Evolutionary conservation across 352 stramenopile species (phyloP).

Genomic region (Phytophthora sojae): DNA sequence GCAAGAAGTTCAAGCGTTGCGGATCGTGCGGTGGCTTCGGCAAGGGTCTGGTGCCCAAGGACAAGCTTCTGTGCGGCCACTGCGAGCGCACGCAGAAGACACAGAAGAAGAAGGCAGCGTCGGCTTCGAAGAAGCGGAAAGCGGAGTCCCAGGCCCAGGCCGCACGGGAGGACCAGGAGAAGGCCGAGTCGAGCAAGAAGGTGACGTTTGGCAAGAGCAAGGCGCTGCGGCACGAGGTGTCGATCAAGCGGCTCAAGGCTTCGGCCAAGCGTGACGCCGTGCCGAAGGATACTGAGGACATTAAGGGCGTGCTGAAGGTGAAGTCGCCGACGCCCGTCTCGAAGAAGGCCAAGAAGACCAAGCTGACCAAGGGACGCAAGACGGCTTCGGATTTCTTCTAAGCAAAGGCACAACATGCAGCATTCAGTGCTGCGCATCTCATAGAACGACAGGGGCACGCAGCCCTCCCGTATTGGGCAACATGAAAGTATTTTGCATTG

Average conservation of each 20-base stretch:
- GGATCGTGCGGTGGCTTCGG: conserved; percentile 70
- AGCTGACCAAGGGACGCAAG: conserved; percentile 56
- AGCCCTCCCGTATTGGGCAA: conserved; percentile 17
- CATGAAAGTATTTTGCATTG: conserved; percentile 43
- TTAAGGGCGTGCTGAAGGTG: conserved; percentile 84
- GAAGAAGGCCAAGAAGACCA: conserved; percentile 58
- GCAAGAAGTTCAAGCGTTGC: conserved; percentile 82
- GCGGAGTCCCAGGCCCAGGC: conserved; percentile 45
- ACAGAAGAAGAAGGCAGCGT: conserved; percentile 63
- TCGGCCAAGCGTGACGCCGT: conserved; percentile 70
- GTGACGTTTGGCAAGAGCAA: conserved; percentile 91
- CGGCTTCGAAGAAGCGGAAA: conserved; percentile 74
- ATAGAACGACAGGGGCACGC: conserved; percentile 31
- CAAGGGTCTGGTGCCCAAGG: conserved; percentile 71
- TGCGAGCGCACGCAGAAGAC: conserved; percentile 70
- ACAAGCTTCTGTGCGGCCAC: conserved; percentile 76
- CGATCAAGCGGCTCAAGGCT: conserved; percentile 84
- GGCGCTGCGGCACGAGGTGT: conserved; percentile 76
- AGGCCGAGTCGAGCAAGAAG: conserved; percentile 62
- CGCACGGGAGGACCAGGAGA: conserved; percentile 39
- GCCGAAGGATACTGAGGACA: conserved; percentile 58
- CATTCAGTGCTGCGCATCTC: conserved; percentile 21
- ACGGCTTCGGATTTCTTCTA: conserved; percentile 82
- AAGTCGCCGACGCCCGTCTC: conserved; percentile 19
- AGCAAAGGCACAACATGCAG: conserved; percentile 14